A percentile compares a stretch with the other conserved stretches of the same genome.
Evolutionary conservation across 106 monocot genomes (phyloP).

Genomic region (Dendrobium nobile): DNA sequence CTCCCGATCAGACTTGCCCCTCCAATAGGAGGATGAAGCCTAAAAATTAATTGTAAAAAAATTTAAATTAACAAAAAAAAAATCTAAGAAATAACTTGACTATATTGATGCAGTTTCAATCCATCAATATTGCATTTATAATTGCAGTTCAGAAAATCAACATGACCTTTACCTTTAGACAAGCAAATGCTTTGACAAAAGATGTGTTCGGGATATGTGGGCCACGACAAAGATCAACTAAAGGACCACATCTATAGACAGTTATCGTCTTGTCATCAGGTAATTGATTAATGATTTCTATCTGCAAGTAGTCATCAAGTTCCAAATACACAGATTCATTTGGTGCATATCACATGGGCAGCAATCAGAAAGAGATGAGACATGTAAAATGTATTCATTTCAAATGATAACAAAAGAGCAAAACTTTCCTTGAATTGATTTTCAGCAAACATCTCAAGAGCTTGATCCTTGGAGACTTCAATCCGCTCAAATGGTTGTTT

Average conservation of each 20-base stretch:
- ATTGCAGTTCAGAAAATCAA: background rate
- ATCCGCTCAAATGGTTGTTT: constrained; percentile 98
- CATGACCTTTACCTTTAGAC: constrained; percentile 66
- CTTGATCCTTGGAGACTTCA: constrained; percentile 86
- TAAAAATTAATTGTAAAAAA: constrained; percentile 9
- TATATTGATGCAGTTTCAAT: background rate
- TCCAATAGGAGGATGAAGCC: constrained; percentile 99
- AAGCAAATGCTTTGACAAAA: constrained; percentile 96
- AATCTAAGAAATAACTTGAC: background rate
- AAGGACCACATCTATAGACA: constrained; percentile 97
- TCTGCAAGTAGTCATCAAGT: constrained; percentile 31
- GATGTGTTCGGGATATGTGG: constrained; percentile 98
- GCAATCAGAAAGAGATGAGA: background rate
- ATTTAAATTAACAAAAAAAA: background rate
- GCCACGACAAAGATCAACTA: constrained; percentile 97
- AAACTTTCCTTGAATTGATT: constrained; percentile 85
- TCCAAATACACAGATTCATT: too few relatives aligned
- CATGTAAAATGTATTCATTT: background rate
- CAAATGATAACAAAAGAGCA: background rate
- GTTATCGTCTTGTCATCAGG: constrained; percentile 97
- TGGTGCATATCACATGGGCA: background rate
- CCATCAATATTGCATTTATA: background rate
- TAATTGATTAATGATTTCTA: constrained; percentile 93
- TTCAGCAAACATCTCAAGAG: constrained; percentile 89
- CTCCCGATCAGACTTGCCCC: constrained; percentile 89